Conservation (phyloP, 225 moss, liverwort and hornwort species). For the Physcomitrium patens region DNA sequence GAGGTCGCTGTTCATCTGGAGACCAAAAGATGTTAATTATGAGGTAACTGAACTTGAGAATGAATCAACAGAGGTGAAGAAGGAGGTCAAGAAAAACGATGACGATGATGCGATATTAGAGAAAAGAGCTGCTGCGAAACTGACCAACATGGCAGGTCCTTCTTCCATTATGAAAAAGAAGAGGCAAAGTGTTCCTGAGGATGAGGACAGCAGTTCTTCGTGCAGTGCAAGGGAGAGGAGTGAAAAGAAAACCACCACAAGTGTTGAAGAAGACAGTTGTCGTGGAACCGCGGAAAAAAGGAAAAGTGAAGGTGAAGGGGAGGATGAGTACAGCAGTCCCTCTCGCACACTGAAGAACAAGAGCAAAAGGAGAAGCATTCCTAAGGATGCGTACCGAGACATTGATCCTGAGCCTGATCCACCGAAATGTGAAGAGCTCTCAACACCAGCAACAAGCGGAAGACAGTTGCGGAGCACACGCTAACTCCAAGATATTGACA, state of each 20-base stretch:
- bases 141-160: constrained; percentile 48
- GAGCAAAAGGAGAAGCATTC: constrained; percentile 49
- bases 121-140: constrained; percentile 40
- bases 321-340: too few species aligned
- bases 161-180: constrained; percentile 47
- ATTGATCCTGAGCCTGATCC: constrained; percentile 36
- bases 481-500: not conserved
- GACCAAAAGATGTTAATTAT: constrained; percentile 41
- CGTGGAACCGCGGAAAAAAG: too few species aligned
- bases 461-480: constrained; percentile 40
- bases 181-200: constrained; percentile 47
- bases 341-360: constrained; percentile 43
- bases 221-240: too few species aligned
- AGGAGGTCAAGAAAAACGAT: constrained; percentile 39
- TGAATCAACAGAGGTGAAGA: constrained; percentile 28
- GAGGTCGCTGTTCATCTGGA: constrained; percentile 85
- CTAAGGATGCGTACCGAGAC: constrained; percentile 46
- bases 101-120: constrained; percentile 52
- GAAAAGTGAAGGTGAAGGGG: too few species aligned
- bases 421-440: constrained; percentile 28
- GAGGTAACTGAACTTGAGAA: constrained; percentile 33
- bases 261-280: too few species aligned
- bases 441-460: constrained; percentile 36
- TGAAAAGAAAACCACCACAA: too few species aligned
- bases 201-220: constrained; percentile 53